These are phyloP conservation scores for Hypoxylon fragiforme DNA, from an alignment of 495 filamentous ascomycete species.

Conservation along the genomic window DNA sequence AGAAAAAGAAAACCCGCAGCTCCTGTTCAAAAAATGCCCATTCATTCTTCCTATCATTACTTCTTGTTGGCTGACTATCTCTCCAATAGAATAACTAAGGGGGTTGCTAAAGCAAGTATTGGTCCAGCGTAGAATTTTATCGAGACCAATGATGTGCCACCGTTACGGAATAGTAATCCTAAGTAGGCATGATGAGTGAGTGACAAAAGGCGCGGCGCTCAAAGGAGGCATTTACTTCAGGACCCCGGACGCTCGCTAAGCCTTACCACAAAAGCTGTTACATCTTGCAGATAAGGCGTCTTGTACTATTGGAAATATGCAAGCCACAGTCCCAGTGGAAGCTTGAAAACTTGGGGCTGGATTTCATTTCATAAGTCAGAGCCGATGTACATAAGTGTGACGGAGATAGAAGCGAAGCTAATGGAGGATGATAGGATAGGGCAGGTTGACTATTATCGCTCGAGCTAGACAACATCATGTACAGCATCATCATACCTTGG, in stretches of 20 bases:
- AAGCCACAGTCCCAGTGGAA: constrained; percentile 27
- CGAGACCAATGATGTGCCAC: neutral
- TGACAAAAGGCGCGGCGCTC: no score
- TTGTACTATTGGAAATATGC: constrained; percentile 17
- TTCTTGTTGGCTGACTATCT: no score
- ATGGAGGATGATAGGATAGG: neutral
- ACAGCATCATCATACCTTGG: constrained; percentile 8
- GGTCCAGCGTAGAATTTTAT: no score
- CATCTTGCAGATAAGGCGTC: neutral
- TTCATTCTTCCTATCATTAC: no score
- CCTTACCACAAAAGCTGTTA: constrained; percentile 16
- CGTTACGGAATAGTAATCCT: no score
- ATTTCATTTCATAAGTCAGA: constrained; percentile 12
- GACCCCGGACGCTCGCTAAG: constrained; percentile 10
- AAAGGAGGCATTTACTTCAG: neutral
- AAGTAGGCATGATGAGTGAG: neutral
- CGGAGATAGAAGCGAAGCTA: neutral
- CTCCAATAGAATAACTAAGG: no score
- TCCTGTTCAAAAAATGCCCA: no score
- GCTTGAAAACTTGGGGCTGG: constrained; percentile 7
- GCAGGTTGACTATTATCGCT: neutral
- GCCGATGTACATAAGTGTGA: constrained; percentile 19
- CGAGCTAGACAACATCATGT: constrained; percentile 1
- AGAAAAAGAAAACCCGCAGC: no score
- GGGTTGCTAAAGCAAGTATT: no score